Evolutionary conservation across 192 early-diverging fungal species (phyloP).

Genomic region (Coemansia sp.): DNA sequence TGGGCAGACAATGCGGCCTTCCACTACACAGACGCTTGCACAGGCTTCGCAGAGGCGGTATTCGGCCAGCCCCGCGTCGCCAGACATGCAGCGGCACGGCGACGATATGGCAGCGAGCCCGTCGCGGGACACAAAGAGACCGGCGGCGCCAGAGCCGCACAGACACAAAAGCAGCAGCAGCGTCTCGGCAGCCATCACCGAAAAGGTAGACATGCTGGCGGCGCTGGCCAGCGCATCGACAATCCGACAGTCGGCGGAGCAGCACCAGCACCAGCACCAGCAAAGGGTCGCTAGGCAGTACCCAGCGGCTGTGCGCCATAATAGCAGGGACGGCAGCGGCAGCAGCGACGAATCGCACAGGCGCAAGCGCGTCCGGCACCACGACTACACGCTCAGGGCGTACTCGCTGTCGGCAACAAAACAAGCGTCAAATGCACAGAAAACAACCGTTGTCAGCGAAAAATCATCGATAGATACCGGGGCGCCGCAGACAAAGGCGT

Average conservation of each 20-base stretch:
- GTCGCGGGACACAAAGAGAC: neutral
- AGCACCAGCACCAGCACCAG: neutral
- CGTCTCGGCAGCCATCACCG: neutral
- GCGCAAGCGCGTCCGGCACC: neutral
- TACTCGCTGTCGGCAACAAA: slow-evolving; percentile 8
- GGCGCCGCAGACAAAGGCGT: too few relatives aligned
- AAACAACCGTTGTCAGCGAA: neutral
- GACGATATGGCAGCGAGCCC: neutral
- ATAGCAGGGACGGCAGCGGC: too few relatives aligned
- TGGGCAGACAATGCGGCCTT: neutral
- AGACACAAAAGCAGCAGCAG: slow-evolving; percentile 11
- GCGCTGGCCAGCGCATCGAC: slow-evolving; percentile 31
- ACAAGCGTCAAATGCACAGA: neutral
- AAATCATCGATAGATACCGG: neutral
- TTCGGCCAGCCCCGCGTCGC: neutral
- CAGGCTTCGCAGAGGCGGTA: neutral
- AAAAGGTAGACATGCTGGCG: slow-evolving; percentile 11
- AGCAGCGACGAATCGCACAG: neutral
- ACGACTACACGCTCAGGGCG: slow-evolving; percentile 9
- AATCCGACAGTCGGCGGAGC: slow-evolving; percentile 2
- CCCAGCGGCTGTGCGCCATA: too few relatives aligned
- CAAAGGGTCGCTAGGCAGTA: too few relatives aligned
- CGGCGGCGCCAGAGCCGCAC: neutral
- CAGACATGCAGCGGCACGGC: neutral
- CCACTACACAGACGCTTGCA: neutral